Base-by-base conservation (phyloP, 2,329 filamentous ascomycete genomes). In the Neonectria neomacrospora region DNA sequence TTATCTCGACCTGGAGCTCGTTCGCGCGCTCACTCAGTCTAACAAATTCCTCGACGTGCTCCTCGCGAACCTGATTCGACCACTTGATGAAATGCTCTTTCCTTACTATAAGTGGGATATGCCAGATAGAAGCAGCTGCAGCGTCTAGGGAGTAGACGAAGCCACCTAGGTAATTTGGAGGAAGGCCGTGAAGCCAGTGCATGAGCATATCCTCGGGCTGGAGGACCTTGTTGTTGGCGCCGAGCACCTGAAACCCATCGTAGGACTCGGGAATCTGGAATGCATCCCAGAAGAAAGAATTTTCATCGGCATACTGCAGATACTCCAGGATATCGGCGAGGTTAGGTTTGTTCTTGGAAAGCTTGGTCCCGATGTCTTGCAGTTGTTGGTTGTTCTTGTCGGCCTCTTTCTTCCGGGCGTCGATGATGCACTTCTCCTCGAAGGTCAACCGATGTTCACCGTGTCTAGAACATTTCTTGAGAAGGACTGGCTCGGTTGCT, bases 201-300 rank as follows among this genome's bases (percentile, higher is more conserved):
- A 57, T 12, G 28, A 75, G 71, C 0, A 77, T 30, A 2, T 67
- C 32, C 0, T 66, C 63, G 0, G 76, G 61, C 0, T 67, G 65
- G 8, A 90, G 70, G 0, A 28, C 16, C 47, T 81, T 86, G 1
- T 86, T 85, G 0, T 77, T 70, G 6, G 73, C 78, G 0, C 83
- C 87, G 0, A 88, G 80, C 0, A 74, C 62, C 0, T 48, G 69
- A 78, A 86, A 88, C 0, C 81, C 85, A 23, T 83, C 78, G 0
- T 79, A 66, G 0, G 73, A 64, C 0, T 77, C 64, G 0, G 88
- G 87, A 0, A 89, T 64, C 1, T 72, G 73, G 8, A 93, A 85
- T 0, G 89, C 87, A 2, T 85, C 79, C 69, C 83, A 87, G 63
- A 86, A 90, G 0, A 78, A 73, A 0, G 78, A 72, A 12, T 86